Conservation (phyloP, 2,329 filamentous ascomycete genomes). For the Teratosphaeria gauchensis region DNA sequence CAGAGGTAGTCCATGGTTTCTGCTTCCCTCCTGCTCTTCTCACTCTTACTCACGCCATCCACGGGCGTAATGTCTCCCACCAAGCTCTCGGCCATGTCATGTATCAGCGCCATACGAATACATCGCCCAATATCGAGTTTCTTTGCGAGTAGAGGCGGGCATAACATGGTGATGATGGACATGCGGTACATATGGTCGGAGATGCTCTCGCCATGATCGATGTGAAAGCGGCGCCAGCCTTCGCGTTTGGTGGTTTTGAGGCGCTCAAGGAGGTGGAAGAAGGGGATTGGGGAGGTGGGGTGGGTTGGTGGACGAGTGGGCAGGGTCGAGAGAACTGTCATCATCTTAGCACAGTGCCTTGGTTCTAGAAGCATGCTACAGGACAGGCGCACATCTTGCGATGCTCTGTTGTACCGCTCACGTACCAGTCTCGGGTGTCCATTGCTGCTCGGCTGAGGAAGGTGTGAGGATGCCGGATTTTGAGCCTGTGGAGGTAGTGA, state of each 20-base stretch:
- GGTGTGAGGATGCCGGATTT: slow-evolving; percentile 26
- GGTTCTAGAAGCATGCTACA: neutral
- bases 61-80: slow-evolving; percentile 96
- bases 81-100: slow-evolving; percentile 94
- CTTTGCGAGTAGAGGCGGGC: slow-evolving; percentile 61
- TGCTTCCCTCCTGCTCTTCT: slow-evolving; percentile 81
- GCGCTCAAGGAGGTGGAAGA: slow-evolving; percentile 89
- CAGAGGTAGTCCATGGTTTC: slow-evolving; percentile 90
- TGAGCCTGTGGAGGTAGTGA: slow-evolving; percentile 17
- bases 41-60: slow-evolving; percentile 71
- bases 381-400: slow-evolving; percentile 10
- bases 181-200: slow-evolving; percentile 99
- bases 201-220: slow-evolving; percentile 73
- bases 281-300: slow-evolving; percentile 67
- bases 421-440: slow-evolving; percentile 40
- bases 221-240: slow-evolving; percentile 85
- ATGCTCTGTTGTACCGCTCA: slow-evolving; percentile 12
- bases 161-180: slow-evolving; percentile 90
- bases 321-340: slow-evolving; percentile 54
- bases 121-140: slow-evolving; percentile 71
- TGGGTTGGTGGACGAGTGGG: slow-evolving; percentile 47
- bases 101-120: slow-evolving; percentile 89
- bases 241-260: slow-evolving; percentile 95
- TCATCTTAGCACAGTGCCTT: slow-evolving; percentile 1
- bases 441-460: slow-evolving; percentile 21